Evolutionary conservation across 2,329 filamentous ascomycete species (phyloP), one percentile per base, ranked within the genome.

Genomic region (Pestalotiopsis fici): DNA sequence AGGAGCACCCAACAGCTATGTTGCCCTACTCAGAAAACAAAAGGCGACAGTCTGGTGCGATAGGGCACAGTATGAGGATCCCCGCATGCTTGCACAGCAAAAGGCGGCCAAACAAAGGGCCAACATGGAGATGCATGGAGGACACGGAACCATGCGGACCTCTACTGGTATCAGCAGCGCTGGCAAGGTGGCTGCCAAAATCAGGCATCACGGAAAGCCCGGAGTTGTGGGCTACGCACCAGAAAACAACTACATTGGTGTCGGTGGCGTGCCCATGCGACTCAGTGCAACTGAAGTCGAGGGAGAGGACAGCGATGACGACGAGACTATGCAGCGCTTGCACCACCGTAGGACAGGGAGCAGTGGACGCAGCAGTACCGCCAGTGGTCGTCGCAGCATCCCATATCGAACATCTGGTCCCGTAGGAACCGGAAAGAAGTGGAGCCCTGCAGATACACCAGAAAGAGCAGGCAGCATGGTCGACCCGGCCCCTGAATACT

Each of bases 11-110:
- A 86, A 86, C n/a, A 91, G 94, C 71, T 99, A 99, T 80, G 96
- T 99, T 64, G 95, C 96, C 43, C 86, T 98, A n/a, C 91, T 99
- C 82, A 90, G 96, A 70, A 95, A 95, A 78, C 96, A 99, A 81
- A 98, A 98, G 79, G 96, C 94, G 37, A 99, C 96, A 0, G 96
- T 99, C 4, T 99, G 96, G 96, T 98, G 95, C 83, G 96, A 98
- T 77, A 91, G 95, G 65, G 88, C 95, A 11, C 96, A 99, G 78
- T 90, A 93, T 69, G 94, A 98, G 80, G 96, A 99, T 78, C 93
- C 95, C 0, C 88, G 94, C 63, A 83, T 96, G 67, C 83, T 91
- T 3, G 94, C 94, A 31, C 92, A 95, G 75, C 94, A 97, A 78
- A 89, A 93, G 67, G 92, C 93, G 47, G 96, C 95, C 67, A 97